These are phyloP conservation scores for Boletus rex-veris DNA, from an alignment of 768 basidiomycete genomes.

Conservation along the genomic window DNA sequence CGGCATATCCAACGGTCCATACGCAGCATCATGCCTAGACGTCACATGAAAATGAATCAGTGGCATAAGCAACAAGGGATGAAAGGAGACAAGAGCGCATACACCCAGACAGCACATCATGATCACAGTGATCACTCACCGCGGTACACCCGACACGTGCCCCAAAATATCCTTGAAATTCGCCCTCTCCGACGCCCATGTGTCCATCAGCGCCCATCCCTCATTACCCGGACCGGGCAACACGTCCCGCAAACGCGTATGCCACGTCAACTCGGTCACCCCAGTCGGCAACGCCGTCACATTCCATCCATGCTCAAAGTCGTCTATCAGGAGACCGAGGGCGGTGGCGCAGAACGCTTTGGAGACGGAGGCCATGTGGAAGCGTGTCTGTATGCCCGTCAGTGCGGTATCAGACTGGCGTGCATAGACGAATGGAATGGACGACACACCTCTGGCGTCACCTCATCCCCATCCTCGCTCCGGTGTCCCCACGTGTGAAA, in stretches of 20 bases:
- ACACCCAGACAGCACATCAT: too few species aligned
- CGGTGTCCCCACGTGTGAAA: constrained; percentile 35
- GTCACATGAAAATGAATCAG: too few species aligned
- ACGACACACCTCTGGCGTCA: constrained; percentile 30
- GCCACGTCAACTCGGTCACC: constrained; percentile 34
- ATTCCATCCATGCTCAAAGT: constrained; percentile 36
- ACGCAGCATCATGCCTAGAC: constrained; percentile 35
- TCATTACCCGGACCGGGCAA: constrained; percentile 26
- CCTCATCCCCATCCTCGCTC: constrained; percentile 32
- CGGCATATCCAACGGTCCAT: constrained; percentile 27
- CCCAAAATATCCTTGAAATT: constrained; percentile 38
- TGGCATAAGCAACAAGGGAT: too few species aligned
- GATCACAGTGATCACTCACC: constrained; percentile 19
- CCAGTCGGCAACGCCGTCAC: constrained; percentile 32
- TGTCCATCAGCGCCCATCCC: constrained; percentile 39
- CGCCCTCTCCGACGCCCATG: constrained; percentile 35
- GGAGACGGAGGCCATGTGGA: constrained; percentile 36
- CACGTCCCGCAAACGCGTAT: constrained; percentile 35
- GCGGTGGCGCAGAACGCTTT: constrained; percentile 40
- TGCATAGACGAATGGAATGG: not conserved
- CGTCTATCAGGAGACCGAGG: constrained; percentile 41
- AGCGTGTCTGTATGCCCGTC: constrained; percentile 30
- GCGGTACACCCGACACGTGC: constrained; percentile 39
- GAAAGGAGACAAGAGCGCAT: too few species aligned
- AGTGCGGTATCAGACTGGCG: not conserved